Evolutionary conservation across 1,284 basidiomycete genomes (phyloP), one percentile per base, ranked within the genome.

Genomic region (Lignosus rhinocerotis): DNA sequence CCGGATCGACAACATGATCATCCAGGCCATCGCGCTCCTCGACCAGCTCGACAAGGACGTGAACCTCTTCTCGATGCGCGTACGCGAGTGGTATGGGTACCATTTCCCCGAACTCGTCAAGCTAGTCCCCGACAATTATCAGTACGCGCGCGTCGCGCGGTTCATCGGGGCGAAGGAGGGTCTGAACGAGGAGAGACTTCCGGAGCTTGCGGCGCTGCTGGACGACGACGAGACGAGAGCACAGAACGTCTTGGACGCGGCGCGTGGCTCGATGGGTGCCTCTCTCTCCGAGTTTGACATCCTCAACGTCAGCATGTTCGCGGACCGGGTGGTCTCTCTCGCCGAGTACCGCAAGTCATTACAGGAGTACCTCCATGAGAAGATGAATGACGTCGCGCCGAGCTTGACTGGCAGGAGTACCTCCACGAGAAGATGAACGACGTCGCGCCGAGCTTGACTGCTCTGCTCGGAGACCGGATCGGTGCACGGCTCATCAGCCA

Each of bases 21-120:
- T 99, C 71, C 97, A 99, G 78, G 96, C 96, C 55, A 98, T 99
- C 71, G 93, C 96, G 2, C 88, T 98, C 56, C 92, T 98, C 69
- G 96, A 99, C 80, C 96, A 98, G 72, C 90, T 99, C 72, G 96
- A 99, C 86, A 99, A 98, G 83, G 96, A 99, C 75, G 95, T 99
- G 73, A 99, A 99, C 81, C 88, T 96, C 30, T 98, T 99, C 74
- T 92, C 95, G 30, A 99, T 99, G 96, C 92, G 96, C 54, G 89
- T 98, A 54, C 84, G 96, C 67, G 96, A 99, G 75, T 99, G 97
- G 97, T 99, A 99, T 76, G 96, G 97, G n/a, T 99, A 97, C 82
- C 97, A 99, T 76, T 99, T 98, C 82, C 96, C 96, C 51, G 97
- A 99, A 78, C 90, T 99, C 64, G 87, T 97, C 78, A 91, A 86